phyloP scores from a whole-genome alignment of 2,329 filamentous ascomycete species.

The Colletotrichum destructivum region DNA sequence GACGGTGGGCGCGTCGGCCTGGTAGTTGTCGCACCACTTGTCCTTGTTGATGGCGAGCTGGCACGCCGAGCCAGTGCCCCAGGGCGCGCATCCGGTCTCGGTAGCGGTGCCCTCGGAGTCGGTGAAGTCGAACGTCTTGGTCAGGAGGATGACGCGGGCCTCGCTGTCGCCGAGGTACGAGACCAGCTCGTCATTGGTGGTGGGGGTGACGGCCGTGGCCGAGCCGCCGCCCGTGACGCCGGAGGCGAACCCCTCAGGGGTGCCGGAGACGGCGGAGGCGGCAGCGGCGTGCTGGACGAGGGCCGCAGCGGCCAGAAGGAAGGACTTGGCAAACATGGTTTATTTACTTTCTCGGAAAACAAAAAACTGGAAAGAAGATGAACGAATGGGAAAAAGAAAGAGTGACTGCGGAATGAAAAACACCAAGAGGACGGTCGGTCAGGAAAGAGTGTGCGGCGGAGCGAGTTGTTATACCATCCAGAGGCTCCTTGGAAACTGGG shows the following conservation, averaged over 20 bases:
- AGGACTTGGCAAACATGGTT: constrained; percentile 36
- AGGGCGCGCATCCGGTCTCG: constrained; percentile 71
- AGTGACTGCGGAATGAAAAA: constrained; percentile 23
- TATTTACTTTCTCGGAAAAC: neutral
- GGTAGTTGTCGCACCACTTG: constrained; percentile 68
- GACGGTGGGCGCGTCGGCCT: constrained; percentile 64
- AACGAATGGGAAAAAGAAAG: constrained; percentile 20
- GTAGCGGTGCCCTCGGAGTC: constrained; percentile 68
- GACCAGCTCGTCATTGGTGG: constrained; percentile 69
- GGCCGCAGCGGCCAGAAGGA: constrained; percentile 37
- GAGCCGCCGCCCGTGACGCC: constrained; percentile 73
- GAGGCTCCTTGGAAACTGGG: constrained; percentile 10
- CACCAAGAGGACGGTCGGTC: neutral
- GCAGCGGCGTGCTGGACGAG: constrained; percentile 38
- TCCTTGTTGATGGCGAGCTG: constrained; percentile 74
- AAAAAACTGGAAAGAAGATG: neutral
- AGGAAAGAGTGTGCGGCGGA: neutral
- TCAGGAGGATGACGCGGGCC: constrained; percentile 71
- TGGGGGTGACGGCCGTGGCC: constrained; percentile 68
- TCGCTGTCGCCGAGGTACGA: constrained; percentile 69
- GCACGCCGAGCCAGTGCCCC: constrained; percentile 63
- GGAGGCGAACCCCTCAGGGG: constrained; percentile 60
- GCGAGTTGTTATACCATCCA: constrained; percentile 25
- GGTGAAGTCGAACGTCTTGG: constrained; percentile 70
- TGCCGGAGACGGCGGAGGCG: constrained; percentile 50